A percentile compares a stretch with the other conserved stretches of the same genome.
Evolutionary conservation across 306 rosid species (phyloP).

Genomic region (Vigna angularis): DNA sequence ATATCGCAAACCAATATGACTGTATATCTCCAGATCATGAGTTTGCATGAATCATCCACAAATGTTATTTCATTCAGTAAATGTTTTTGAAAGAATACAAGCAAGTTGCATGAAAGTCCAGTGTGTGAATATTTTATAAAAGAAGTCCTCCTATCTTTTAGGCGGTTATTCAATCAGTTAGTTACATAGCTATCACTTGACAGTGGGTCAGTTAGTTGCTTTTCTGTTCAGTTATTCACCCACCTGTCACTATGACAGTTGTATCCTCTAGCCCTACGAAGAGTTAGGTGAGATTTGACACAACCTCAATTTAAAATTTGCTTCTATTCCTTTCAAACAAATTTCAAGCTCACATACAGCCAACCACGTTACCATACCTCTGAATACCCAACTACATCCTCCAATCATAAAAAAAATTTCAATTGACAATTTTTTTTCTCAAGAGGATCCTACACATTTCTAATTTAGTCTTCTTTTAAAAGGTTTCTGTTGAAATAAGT

Average conservation of each 20-base stretch:
- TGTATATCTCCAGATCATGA: constrained; percentile 16
- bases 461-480: background rate
- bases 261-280: too few species aligned
- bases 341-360: constrained; percentile 5
- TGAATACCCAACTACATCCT: constrained; percentile 32
- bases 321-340: background rate
- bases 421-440: background rate
- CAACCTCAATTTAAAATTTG: constrained; percentile 6
- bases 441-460: constrained; percentile 20
- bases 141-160: too few species aligned
- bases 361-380: constrained; percentile 31
- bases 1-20: constrained; percentile 27
- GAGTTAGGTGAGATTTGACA: constrained; percentile 9
- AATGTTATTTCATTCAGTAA: constrained; percentile 12
- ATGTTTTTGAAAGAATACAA: background rate
- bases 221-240: too few species aligned
- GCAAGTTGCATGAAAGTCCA: background rate
- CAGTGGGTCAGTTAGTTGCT: too few species aligned
- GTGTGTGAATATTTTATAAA: too few species aligned
- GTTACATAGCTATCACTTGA: too few species aligned
- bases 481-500: too few species aligned
- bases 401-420: constrained; percentile 18
- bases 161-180: too few species aligned
- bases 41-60: constrained; percentile 16
- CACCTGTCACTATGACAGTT: too few species aligned